Conservation (phyloP, 768 basidiomycete genomes). For the Sutorius australiensis region DNA sequence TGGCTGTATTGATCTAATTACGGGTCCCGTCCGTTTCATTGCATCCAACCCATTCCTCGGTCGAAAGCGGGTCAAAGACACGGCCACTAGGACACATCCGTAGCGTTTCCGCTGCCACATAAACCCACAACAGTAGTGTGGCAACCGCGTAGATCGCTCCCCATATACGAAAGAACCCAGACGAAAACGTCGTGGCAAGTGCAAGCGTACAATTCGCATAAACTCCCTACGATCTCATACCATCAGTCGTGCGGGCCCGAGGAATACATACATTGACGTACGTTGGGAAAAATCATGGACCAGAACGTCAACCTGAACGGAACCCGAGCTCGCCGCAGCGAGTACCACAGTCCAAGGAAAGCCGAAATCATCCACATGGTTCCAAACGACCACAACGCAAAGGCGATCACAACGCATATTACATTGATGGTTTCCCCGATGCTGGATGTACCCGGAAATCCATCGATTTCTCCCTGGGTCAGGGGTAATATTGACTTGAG, state of each 20-base stretch:
- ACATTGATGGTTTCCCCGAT: conserved; percentile 43
- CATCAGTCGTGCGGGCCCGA: background rate
- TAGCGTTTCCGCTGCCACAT: conserved; percentile 43
- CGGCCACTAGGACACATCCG: conserved; percentile 30
- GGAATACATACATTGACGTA: conserved; percentile 23
- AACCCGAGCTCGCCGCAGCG: conserved; percentile 38
- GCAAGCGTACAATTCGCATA: conserved; percentile 62
- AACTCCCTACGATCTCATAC: conserved; percentile 42
- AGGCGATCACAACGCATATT: conserved; percentile 44
- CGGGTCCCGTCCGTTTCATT: conserved; percentile 1
- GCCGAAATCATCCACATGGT: conserved; percentile 62
- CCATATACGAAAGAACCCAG: conserved; percentile 51
- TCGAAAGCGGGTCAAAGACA: conserved; percentile 43
- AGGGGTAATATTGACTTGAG: conserved; percentile 39
- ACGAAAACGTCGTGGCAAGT: conserved; percentile 48
- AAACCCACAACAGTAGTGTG: conserved; percentile 52
- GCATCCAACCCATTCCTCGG: conserved; percentile 30
- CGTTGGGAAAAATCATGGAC: conserved; percentile 72
- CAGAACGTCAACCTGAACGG: conserved; percentile 59
- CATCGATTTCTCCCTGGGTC: conserved; percentile 27
- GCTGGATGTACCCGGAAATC: conserved; percentile 32
- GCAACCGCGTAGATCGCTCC: conserved; percentile 52
- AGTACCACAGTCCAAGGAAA: conserved; percentile 44
- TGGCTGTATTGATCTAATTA: too few species aligned
- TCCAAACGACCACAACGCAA: conserved; percentile 59